phyloP scores from a whole-genome alignment of 1,284 basidiomycete genomes.

The Xerocomus minutiporus region DNA sequence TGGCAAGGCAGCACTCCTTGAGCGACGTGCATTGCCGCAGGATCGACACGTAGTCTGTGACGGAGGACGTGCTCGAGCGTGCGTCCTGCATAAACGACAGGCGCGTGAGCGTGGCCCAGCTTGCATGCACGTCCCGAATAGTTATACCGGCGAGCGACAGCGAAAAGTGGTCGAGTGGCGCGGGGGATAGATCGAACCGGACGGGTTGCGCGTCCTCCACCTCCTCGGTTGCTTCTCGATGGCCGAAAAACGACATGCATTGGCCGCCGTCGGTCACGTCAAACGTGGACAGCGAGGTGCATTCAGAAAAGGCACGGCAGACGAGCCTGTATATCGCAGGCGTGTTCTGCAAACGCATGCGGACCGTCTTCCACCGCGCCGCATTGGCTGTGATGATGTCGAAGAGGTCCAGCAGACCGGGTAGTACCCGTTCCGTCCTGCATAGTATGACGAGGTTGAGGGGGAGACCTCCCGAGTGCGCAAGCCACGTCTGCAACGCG shows the following conservation, averaged over 20 bases:
- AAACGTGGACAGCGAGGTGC: constrained; percentile 14
- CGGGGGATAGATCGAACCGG: constrained; percentile 14
- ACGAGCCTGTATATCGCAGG: constrained; percentile 12
- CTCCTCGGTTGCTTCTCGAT: background rate
- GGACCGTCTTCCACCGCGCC: constrained; percentile 23
- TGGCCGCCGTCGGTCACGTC: constrained; percentile 26
- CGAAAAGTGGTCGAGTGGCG: constrained; percentile 18
- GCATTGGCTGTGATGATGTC: constrained; percentile 13
- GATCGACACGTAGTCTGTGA: too few relatives aligned
- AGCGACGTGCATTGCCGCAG: too few relatives aligned
- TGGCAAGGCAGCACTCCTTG: too few relatives aligned
- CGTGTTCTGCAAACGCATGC: constrained; percentile 21
- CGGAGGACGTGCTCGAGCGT: too few relatives aligned
- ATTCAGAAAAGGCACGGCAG: constrained; percentile 12
- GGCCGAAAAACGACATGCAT: constrained; percentile 5
- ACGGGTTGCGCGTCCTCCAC: constrained; percentile 2
- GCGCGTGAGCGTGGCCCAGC: too few relatives aligned
- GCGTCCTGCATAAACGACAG: too few relatives aligned
- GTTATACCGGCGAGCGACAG: constrained; percentile 22
- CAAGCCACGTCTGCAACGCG: constrained; percentile 20
- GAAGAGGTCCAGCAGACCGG: constrained; percentile 23
- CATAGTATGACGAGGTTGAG: constrained; percentile 19
- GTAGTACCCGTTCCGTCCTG: constrained; percentile 22
- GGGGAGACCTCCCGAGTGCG: constrained; percentile 22
- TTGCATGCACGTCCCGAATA: constrained; percentile 6